Base-by-base conservation (phyloP, 805 yeast genomes). In the Ogataea nitratoaversa region DNA sequence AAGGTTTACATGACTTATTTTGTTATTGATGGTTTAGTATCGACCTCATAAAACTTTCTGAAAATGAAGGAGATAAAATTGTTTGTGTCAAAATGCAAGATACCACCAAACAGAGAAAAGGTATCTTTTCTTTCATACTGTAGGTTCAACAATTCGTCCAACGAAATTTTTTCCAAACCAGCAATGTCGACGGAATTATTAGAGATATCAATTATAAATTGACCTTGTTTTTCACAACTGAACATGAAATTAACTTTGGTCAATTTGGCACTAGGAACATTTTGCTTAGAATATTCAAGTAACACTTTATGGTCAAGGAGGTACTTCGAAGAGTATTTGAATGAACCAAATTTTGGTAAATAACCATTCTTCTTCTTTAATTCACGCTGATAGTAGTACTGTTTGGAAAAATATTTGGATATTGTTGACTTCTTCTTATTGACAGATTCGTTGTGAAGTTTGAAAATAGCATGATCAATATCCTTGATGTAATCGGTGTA, bases 231-330 rank as follows among this genome's bases (percentile, higher is more conserved):
- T 52, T 85, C 86, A 54, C 91, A 83, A 46, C 84, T 76, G 55
- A 88, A 80, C 63, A 84, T 77, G 54, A 91, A 79, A 45, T 76
- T 78, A 19, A 88, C 71, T 52, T 83, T 84, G 14, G 84, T 82
- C 35, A 78, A 69, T 42, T 76, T 78, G 13, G 76, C 69, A 4
- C 41, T 14, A 11, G 47, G 4, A 67, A 69, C 36, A 68, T 31
- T 38, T 9, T 34, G 17, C 13, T 38, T 34, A 23, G 35, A 19
- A 25, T 84, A 67, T 38, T 78, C 82, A 3, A 73, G 57, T 17
- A 90, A 58, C 1, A 89, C 74, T 0, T 84, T 82, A 47, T 76
- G 82, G 42, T 89, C 96, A 54, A 76, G 68, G 29, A 91, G 70
- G 53, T 80, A 82, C 49, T 83, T 82, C 4, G 87, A 82, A 0